Conservation (phyloP, 768 basidiomycete species). For the Termitomyces sp. region DNA sequence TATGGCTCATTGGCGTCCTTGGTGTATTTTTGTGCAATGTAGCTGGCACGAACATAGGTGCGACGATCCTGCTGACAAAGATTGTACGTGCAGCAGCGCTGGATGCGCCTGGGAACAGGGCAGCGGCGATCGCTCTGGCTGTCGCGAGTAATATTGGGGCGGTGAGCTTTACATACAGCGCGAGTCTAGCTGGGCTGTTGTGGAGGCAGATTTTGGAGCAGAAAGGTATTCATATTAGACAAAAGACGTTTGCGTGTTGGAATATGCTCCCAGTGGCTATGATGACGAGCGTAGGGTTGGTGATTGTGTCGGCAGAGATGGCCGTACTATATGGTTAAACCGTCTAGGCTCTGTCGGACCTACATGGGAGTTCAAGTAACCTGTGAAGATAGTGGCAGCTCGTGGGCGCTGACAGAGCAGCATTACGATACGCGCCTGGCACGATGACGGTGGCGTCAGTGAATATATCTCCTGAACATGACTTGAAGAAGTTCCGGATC, state of each 20-base stretch:
- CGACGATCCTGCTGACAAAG: constrained; percentile 85
- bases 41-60: constrained; percentile 88
- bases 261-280: constrained; percentile 64
- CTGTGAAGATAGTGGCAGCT: background rate
- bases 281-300: constrained; percentile 66
- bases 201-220: constrained; percentile 76
- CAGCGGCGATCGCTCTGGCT: constrained; percentile 73
- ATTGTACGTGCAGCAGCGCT: constrained; percentile 57
- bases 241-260: constrained; percentile 67
- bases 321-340: constrained; percentile 40
- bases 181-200: constrained; percentile 83
- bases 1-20: constrained; percentile 70
- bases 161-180: constrained; percentile 84
- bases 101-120: constrained; percentile 37
- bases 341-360: background rate
- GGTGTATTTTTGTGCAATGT: constrained; percentile 78
- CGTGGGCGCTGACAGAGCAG: background rate
- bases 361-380: background rate
- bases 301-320: constrained; percentile 77
- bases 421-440: background rate
- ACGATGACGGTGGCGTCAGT: background rate
- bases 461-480: background rate
- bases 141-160: constrained; percentile 90
- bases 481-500: too few species aligned
- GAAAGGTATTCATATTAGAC: constrained; percentile 65